phyloP scores from a whole-genome alignment of 345 rosid genomes.

The Pseudoturritis turrita region DNA sequence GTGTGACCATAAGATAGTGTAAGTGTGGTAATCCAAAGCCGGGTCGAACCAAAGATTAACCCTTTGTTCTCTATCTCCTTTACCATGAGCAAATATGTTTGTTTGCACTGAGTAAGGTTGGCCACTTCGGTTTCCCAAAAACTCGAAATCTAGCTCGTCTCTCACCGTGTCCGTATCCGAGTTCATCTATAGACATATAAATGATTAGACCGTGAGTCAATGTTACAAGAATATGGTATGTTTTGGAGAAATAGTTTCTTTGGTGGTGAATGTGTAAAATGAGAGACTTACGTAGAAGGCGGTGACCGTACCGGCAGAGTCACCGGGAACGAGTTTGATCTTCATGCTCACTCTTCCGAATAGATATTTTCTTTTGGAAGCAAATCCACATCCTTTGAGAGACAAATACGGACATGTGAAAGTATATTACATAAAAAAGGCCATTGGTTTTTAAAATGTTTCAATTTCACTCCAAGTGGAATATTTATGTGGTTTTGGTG shows the following conservation, averaged over 20 bases:
- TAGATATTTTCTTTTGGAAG: slow-evolving; percentile 69
- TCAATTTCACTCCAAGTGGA: background rate
- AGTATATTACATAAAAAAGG: background rate
- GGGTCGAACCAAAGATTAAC: slow-evolving; percentile 97
- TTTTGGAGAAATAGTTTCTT: background rate
- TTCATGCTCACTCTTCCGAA: slow-evolving; percentile 88
- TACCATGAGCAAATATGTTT: slow-evolving; percentile 80
- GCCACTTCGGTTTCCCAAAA: slow-evolving; percentile 81
- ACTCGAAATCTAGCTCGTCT: slow-evolving; percentile 92
- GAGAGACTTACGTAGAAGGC: slow-evolving; percentile 71
- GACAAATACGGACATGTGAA: background rate
- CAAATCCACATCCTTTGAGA: slow-evolving; percentile 77
- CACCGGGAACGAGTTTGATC: slow-evolving; percentile 90
- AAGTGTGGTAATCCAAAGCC: slow-evolving; percentile 60
- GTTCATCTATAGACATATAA: slow-evolving; percentile 51
- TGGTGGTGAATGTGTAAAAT: background rate
- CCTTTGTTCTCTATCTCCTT: slow-evolving; percentile 88
- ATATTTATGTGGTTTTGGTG: background rate
- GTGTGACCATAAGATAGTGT: slow-evolving; percentile 74
- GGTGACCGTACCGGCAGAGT: slow-evolving; percentile 98
- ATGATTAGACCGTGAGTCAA: background rate
- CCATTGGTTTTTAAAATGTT: background rate
- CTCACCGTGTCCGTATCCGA: slow-evolving; percentile 60
- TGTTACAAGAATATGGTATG: background rate
- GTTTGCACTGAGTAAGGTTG: slow-evolving; percentile 96